Base-by-base conservation (phyloP, 768 basidiomycete genomes). In the Lentinula edodes region DNA sequence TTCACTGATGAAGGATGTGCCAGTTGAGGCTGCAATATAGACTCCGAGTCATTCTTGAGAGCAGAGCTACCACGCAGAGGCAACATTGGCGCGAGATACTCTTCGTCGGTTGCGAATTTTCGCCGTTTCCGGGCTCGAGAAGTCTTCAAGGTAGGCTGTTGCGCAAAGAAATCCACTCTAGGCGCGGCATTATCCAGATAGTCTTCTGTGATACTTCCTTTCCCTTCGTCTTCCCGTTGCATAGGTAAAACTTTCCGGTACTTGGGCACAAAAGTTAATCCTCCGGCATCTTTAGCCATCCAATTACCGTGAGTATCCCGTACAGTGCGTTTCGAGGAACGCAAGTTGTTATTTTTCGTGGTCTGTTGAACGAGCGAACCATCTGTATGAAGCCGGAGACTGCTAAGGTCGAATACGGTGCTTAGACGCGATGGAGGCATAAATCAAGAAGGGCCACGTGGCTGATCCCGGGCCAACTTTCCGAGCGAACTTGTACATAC, bases 281-380 rank as follows among this genome's bases (percentile, higher is more conserved):
- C 81, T 1, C 78, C 80, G 0, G 82, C 82, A 64, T 83, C 81
- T 41, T 66, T 70, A 8, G 82, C 82, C n/a, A 80, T 71, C 75
- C 77, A 80, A 53, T 82, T 80, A 8, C 81, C 81, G 45, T 75
- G 75, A 9, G 67, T 51, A 62, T 83, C 78, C 43, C 70, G 65
- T 16, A 72, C 61, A 8, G 72, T 68, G 52, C 70, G 70, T 48
- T 65, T 65, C 20, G 72, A 68, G 10, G 9, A 5, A 13, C 48
- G 48, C 15, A 60, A n/a, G 9, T 18, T 3, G 34, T 9, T 13
- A 52, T 60, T 60, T 23, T 42, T 51, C n/a, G 65, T 69, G 61
- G 74, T 70, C 38, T 69, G 72, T 38, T 72, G 68, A n/a, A 82
- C 78, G 55, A 81, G 77, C n/a, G 75, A 73, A 6, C 82, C 82